Evolutionary conservation across 305 asterid genomes (phyloP), one percentile per base, ranked within the genome.

Genomic region (Euphrasia arctica): DNA sequence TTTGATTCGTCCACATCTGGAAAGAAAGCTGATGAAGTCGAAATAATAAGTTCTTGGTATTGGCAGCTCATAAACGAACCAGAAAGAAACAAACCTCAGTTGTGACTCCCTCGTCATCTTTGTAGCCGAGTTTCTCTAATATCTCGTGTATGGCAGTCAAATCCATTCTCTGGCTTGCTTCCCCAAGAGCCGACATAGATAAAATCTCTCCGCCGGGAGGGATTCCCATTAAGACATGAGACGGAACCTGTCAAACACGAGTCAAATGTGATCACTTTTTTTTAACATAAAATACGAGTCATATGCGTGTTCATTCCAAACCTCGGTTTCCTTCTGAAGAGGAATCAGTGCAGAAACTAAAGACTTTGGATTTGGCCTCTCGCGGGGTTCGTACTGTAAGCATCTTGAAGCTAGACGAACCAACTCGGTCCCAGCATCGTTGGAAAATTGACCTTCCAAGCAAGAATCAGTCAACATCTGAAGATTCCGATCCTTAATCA

Each of bases 381-480:
- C 98, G 54, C 97, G 95, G 2, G 96, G 98, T 76, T 92, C 98
- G 36, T 89, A 92, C 62, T 92, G 96, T 70, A 92, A 80, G 72
- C 98, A 92, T 70, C 97, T 84, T 64, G 98, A 83, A 52, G 98
- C 98, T 60, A 92, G 79, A 54, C 97, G 94, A 54, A 92, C 97
- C 66, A 92, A 80, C 78, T 92, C 98, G 51, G 96, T 92, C 45
- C 96, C 95, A 76, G 87, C 97, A 73, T 87, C 97, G 70, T 80
- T 82, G 27, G 97, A 74, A 73, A 92, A 87, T 74, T 92, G 95
- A 59, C 97, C 97, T 79, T 92, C 98, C 85, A 92, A 82, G 80
- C 98, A 89, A 71, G 98, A 92, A 78, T 92, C 98, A 1, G 95
- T 89, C 31, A 92, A 77, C 97, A 89, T 91, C 70, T 91, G 98